A percentile compares a stretch with the other conserved stretches of the same genome.
These are phyloP conservation scores for Lycium barbarum DNA, from an alignment of 257 asterid species.

Conservation along the genomic window DNA sequence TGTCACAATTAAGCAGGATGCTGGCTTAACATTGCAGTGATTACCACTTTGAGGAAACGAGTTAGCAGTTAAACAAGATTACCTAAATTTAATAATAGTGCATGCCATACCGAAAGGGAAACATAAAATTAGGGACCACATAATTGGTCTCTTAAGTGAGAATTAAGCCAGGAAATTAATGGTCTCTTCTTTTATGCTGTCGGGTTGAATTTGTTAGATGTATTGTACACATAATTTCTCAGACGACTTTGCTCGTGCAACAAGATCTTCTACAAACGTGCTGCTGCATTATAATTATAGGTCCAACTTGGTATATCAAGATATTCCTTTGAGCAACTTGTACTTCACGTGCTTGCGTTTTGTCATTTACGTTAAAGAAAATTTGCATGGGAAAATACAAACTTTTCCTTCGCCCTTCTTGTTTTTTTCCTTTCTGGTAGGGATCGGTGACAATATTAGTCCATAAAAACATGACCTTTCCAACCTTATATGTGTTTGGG, in stretches of 20 bases:
- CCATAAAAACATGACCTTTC: too few species aligned
- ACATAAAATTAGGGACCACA: slow-evolving; percentile 77
- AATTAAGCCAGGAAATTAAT: background rate
- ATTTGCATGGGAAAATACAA: slow-evolving; percentile 36
- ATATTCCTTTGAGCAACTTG: slow-evolving; percentile 34
- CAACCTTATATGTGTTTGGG: too few species aligned
- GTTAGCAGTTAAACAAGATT: slow-evolving; percentile 4
- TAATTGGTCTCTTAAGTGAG: slow-evolving; percentile 59
- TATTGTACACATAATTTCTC: background rate
- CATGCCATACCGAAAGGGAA: slow-evolving; percentile 51
- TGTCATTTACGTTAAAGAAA: slow-evolving; percentile 12
- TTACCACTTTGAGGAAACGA: slow-evolving; percentile 35
- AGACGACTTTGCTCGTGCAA: slow-evolving; percentile 38
- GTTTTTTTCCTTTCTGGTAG: background rate
- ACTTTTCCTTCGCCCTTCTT: background rate
- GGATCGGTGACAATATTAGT: too few species aligned
- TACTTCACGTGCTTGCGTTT: slow-evolving; percentile 38
- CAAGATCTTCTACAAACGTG: slow-evolving; percentile 59
- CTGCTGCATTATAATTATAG: slow-evolving; percentile 29
- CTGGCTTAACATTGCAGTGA: slow-evolving; percentile 50
- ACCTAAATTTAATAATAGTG: background rate
- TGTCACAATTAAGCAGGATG: slow-evolving; percentile 59
- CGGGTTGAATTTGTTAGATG: slow-evolving; percentile 39
- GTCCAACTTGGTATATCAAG: slow-evolving; percentile 25
- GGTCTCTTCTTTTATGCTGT: slow-evolving; percentile 31